Conservation (phyloP, 1,139 yeast genomes). For the Kodamaea plutei region DNA sequence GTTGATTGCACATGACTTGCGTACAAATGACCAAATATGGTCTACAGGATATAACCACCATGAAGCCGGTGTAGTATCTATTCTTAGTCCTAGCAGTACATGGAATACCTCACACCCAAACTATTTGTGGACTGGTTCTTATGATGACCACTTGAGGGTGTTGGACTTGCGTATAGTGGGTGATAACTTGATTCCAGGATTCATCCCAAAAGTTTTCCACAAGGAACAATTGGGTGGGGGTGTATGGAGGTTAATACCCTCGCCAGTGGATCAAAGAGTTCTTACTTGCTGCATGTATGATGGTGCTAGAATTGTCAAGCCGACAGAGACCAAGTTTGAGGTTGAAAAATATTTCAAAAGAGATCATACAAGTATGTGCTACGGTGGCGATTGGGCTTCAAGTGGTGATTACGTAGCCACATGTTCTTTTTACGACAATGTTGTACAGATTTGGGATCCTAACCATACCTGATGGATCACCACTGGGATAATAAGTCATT, state of each 20-base stretch:
- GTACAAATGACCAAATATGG: constrained; percentile 51
- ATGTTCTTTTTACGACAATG: constrained; percentile 86
- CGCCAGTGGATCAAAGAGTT: constrained; percentile 47
- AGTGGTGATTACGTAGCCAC: constrained; percentile 54
- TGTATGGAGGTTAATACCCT: constrained; percentile 85
- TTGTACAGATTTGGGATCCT: constrained; percentile 68
- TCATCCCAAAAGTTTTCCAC: constrained; percentile 42
- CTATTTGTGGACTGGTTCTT: constrained; percentile 82
- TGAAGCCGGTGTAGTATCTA: constrained; percentile 85
- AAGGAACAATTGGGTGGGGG: constrained; percentile 77
- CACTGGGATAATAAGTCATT: too few relatives aligned
- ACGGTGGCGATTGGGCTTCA: constrained; percentile 85
- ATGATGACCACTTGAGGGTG: constrained; percentile 73
- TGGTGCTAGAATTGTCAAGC: constrained; percentile 69
- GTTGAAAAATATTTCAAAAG: constrained; percentile 53
- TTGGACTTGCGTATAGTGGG: constrained; percentile 63
- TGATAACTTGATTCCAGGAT: constrained; percentile 41
- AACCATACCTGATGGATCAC: constrained; percentile 5
- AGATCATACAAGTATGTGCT: constrained; percentile 88
- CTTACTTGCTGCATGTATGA: constrained; percentile 93
- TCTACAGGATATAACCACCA: constrained; percentile 54
- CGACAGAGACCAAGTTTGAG: constrained; percentile 28
- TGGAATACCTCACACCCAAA: constrained; percentile 46
- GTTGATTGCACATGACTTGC: constrained; percentile 69
- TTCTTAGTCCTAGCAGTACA: constrained; percentile 44